Evolutionary conservation across 805 yeast species (phyloP).

Genomic region (Pichia deserticola): DNA sequence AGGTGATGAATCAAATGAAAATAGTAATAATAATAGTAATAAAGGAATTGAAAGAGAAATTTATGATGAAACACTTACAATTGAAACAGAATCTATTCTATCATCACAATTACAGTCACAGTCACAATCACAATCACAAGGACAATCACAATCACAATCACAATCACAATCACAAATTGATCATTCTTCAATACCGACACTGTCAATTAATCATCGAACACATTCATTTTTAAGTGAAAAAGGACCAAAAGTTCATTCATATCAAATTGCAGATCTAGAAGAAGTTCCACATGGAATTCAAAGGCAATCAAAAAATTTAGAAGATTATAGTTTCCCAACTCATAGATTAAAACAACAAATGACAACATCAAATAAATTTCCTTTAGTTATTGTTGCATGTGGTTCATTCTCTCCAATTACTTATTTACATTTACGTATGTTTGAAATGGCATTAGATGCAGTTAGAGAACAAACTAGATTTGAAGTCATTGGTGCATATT

Average conservation of each 20-base stretch:
- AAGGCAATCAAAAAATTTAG: constrained; percentile 71
- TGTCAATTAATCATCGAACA: constrained; percentile 24
- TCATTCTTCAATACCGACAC: not conserved
- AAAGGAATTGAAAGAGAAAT: not conserved
- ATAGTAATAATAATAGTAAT: not conserved
- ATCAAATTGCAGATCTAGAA: constrained; percentile 86
- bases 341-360: constrained; percentile 72
- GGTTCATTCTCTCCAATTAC: constrained; percentile 97
- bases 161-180: not conserved
- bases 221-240: constrained; percentile 22
- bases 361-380: constrained; percentile 70
- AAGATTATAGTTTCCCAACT: constrained; percentile 73
- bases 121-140: no score
- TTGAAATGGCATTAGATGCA: constrained; percentile 96
- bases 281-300: constrained; percentile 94
- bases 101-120: not conserved
- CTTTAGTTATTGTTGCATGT: constrained; percentile 92
- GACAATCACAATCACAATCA: not conserved
- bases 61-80: not conserved
- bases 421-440: constrained; percentile 91
- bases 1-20: constrained; percentile 12
- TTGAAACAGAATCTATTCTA: not conserved
- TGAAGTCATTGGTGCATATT: constrained; percentile 94
- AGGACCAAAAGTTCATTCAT: constrained; percentile 39
- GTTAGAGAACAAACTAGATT: constrained; percentile 86